Base-by-base conservation (phyloP, 2,329 filamentous ascomycete genomes). In the Gremmenia infestans region DNA sequence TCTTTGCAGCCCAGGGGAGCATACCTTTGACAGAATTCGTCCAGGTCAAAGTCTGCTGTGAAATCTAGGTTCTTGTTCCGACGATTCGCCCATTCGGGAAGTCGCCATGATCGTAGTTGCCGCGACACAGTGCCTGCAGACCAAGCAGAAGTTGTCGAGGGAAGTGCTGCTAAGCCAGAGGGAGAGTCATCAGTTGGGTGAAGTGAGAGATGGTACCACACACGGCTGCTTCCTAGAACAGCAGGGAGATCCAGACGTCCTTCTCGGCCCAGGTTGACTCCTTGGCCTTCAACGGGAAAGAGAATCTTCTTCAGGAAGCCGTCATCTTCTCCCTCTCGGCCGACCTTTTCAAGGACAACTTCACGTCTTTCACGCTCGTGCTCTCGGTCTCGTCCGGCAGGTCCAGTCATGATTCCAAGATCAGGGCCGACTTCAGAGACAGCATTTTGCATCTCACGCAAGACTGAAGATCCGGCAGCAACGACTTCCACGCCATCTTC, bases 61-160 rank as follows among this genome's bases (percentile, higher is more conserved):
- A 96, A 99, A 70, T 99, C 94, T 2, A 97, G 83, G 65, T 88
- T 85, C 70, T 90, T 91, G 71, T 92, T 95, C 50, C 94, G 84
- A 54, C 93, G 86, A 69, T 97, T 99, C 1, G 92, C 90, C 94
- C 94, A 99, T 71, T 99, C 94, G 0, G 94, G 88, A 15, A 99
- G 78, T 66, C 94, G 84, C 93, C 94, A 99, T 2, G 91, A 83
- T 17, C 94, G 89, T 17, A 99, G 81, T 72, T 99, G 94, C 56
- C 91, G 87, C 2, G 94, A 99, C 0, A 99, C 88, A 2, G 89
- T 86, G 23, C 91, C 91, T 1, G 94, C 94, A 49, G 93, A 96
- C 94, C 94, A 99, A 0, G 88, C 84, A 1, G 89, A 88, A n/a
- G 84, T 89, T 37, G 86, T 79, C 0, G 88, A 83, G 0, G 86